Conservation (phyloP, 2,329 filamentous ascomycete species). For the Alternaria burnsii region DNA sequence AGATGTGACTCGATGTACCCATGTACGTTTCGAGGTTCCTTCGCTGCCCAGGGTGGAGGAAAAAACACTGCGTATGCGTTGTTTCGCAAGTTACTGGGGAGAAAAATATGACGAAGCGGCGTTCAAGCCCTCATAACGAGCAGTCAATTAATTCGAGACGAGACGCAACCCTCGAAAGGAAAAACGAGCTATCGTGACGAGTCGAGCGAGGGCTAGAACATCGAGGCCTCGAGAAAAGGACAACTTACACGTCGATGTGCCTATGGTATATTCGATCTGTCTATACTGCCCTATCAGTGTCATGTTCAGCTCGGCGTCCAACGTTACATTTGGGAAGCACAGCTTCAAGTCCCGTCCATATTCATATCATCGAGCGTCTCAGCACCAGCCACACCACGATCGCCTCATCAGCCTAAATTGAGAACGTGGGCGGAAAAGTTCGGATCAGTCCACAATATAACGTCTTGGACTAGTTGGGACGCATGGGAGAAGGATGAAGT, state of each 20-base stretch:
- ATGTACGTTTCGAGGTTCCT: conserved; percentile 24
- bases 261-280: conserved; percentile 11
- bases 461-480: conserved; percentile 1
- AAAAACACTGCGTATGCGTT: conserved; percentile 20
- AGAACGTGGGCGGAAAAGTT: conserved; percentile 29
- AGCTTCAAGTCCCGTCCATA: conserved; percentile 14
- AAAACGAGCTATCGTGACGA: conserved; percentile 20
- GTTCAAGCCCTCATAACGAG: conserved; percentile 9
- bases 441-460: conserved; percentile 11
- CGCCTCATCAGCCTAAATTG: conserved; percentile 21
- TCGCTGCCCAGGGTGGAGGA: conserved; percentile 24
- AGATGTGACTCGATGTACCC: conserved; percentile 43
- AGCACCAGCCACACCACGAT: conserved; percentile 28
- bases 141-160: background rate
- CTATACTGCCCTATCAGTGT: conserved; percentile 11
- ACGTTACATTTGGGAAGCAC: conserved; percentile 37
- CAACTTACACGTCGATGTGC: background rate
- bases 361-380: conserved; percentile 28
- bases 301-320: conserved; percentile 19
- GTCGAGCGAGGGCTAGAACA: background rate
- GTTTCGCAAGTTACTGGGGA: conserved; percentile 15
- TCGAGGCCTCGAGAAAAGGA: background rate
- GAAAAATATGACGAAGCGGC: conserved; percentile 12
- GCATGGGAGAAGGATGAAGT: background rate
- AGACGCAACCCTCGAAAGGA: conserved; percentile 8